phyloP scores from a whole-genome alignment of 768 basidiomycete genomes.

The Termitomyces sp. region DNA sequence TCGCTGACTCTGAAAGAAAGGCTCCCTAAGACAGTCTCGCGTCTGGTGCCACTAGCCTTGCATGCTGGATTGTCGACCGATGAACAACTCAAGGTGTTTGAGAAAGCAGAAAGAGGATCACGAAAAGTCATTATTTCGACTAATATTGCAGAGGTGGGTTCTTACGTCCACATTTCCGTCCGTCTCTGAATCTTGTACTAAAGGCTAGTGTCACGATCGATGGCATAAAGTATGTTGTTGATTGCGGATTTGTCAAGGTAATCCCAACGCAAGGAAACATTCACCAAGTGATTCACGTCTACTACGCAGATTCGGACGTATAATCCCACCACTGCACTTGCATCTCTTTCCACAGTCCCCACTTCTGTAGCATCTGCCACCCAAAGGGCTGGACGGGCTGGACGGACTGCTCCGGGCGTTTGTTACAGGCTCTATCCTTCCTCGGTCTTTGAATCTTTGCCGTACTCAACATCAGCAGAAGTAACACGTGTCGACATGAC shows the following conservation, averaged over 20 bases:
- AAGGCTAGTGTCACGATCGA: conserved; percentile 97
- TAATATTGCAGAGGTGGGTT: conserved; percentile 86
- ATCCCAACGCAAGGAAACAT: background rate
- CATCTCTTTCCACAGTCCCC: conserved; percentile 80
- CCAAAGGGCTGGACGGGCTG: conserved; percentile 93
- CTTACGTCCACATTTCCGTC: background rate
- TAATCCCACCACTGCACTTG: conserved; percentile 82
- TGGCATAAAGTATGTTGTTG: conserved; percentile 90
- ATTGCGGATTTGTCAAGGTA: conserved; percentile 95
- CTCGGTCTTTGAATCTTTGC: conserved; percentile 54
- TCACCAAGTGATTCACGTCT: background rate
- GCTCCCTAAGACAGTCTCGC: conserved; percentile 49
- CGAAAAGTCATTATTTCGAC: conserved; percentile 92
- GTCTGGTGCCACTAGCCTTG: conserved; percentile 68
- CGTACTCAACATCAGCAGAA: conserved; percentile 79
- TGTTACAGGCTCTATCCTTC: conserved; percentile 90
- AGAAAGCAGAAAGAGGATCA: conserved; percentile 65
- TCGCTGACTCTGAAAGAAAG: conserved; percentile 23
- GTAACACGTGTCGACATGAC: conserved; percentile 89
- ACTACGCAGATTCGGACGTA: conserved; percentile 74
- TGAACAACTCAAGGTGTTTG: conserved; percentile 86
- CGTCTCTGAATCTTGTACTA: background rate
- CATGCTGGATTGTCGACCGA: conserved; percentile 88
- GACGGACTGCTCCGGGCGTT: conserved; percentile 87
- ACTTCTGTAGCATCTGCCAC: conserved; percentile 86